Evolutionary conservation across 495 filamentous ascomycete genomes (phyloP).

Genomic region (Penicillium mononematosum): DNA sequence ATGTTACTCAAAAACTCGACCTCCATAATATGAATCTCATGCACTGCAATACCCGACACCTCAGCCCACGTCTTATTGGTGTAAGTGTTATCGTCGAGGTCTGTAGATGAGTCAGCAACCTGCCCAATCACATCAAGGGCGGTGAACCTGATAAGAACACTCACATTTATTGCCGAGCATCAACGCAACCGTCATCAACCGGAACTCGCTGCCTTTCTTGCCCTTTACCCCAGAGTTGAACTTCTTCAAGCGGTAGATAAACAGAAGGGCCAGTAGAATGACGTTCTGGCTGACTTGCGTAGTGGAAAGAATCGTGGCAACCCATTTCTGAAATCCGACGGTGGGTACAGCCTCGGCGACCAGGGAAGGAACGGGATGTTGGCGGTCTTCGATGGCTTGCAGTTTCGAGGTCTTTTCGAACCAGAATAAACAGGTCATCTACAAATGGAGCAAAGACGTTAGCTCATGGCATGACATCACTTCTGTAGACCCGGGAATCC

Average conservation of each 20-base stretch:
- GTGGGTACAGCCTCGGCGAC: conserved; percentile 72
- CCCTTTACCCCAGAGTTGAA: conserved; percentile 84
- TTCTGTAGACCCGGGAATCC: conserved; percentile 15
- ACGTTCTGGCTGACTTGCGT: conserved; percentile 98
- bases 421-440: conserved; percentile 98
- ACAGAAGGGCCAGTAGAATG: conserved; percentile 83
- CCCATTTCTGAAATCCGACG: conserved; percentile 88
- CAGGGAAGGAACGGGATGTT: conserved; percentile 51
- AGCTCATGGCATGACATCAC: conserved; percentile 3
- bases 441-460: conserved; percentile 1
- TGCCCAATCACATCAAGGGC: conserved; percentile 13
- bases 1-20: conserved; percentile 99
- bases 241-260: conserved; percentile 90
- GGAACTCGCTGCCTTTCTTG: conserved; percentile 89
- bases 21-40: conserved; percentile 98
- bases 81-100: conserved; percentile 98
- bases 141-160: conserved; percentile 36
- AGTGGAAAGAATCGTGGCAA: conserved; percentile 82
- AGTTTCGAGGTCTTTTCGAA: conserved; percentile 85
- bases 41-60: conserved; percentile 90
- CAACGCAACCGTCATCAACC: conserved; percentile 91
- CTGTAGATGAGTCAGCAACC: conserved; percentile 45
- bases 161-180: conserved; percentile 99
- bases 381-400: conserved; percentile 65
- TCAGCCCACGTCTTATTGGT: conserved; percentile 99